Evolutionary conservation across 257 asterid species (phyloP), one percentile per base, ranked within the genome.

Genomic region (Ocimum tenuiflorum): DNA sequence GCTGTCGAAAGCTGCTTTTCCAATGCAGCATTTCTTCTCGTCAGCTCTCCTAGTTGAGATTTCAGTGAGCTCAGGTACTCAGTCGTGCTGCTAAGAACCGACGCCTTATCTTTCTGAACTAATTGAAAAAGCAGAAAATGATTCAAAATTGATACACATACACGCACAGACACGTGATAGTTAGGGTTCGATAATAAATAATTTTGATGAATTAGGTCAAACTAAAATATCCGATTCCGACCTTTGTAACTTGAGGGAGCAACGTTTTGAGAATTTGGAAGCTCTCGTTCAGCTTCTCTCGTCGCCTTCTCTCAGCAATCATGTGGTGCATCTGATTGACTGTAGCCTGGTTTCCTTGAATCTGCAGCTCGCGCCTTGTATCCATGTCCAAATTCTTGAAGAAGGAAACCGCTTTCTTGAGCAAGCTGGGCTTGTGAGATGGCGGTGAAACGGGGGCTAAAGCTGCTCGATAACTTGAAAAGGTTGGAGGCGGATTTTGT

Each of bases 241-340:
- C 95, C 95, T 86, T 89, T 41, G 85, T 75, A 23, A 78, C 81
- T 0, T 83, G 77, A 61, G 95, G 96, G 60, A 86, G 88, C 41
- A 84, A 50, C 42, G 83, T 60, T 71, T 86, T 81, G 27, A 89
- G 65, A 2, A 71, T 67, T 22, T 84, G 87, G 54, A 81, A 84
- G 82, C 84, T 83, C 39, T 84, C 80, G 14, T 80, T 89, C 1
- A 79, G 50, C 68, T 78, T 82, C 60, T 86, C 84, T 0, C 92
- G 77, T 5, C 96, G 52, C 59, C 67, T 80, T 72, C 88, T 61
- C 69, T 89, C 96, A 0, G 90, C 71, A 20, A 84, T 79, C 82
- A 78, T 74, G 38, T 86, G 95, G 51, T 82, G 83, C 60, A 82
- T 36, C 22, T 83, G 95, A 0, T 79, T 72, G 2, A 29, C 42